Conservation (phyloP, 2,329 filamentous ascomycete species). For the Fusarium proliferatum region DNA sequence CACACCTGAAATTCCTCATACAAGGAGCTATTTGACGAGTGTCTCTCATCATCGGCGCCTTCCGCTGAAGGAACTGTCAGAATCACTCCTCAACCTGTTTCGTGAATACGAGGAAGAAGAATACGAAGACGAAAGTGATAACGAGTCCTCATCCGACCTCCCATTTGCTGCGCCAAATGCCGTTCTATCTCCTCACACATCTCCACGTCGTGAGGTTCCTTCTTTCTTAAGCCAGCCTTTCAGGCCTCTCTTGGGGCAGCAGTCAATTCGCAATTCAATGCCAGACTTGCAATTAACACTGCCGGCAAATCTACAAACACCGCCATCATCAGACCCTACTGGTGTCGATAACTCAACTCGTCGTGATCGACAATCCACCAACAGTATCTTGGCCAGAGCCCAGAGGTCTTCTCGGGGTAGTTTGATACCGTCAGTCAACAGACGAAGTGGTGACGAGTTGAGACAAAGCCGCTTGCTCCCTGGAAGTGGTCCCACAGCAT, state of each 20-base stretch:
- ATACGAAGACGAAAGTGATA: constrained; percentile 20
- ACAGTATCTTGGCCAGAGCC: constrained; percentile 1
- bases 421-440: background rate
- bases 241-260: constrained; percentile 12
- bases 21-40: constrained; percentile 2
- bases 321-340: constrained; percentile 42
- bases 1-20: constrained; percentile 34
- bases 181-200: constrained; percentile 6
- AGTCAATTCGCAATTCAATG: background rate
- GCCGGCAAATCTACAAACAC: constrained; percentile 35
- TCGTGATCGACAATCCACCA: constrained; percentile 5
- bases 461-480: constrained; percentile 29
- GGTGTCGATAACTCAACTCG: constrained; percentile 8
- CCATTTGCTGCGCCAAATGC: constrained; percentile 8
- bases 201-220: constrained; percentile 3
- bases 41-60: constrained; percentile 21
- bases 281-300: background rate
- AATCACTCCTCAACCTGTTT: constrained; percentile 35
- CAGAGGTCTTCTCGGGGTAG: constrained; percentile 5
- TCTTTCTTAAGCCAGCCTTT: constrained; percentile 15
- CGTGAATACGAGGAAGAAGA: constrained; percentile 34
- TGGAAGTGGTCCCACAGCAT: constrained; percentile 3
- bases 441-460: constrained; percentile 2
- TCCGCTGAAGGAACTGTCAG: constrained; percentile 41
- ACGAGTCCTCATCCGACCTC: background rate